Conservation (phyloP, 164 flowering plant species). For the Echeveria elegans region DNA sequence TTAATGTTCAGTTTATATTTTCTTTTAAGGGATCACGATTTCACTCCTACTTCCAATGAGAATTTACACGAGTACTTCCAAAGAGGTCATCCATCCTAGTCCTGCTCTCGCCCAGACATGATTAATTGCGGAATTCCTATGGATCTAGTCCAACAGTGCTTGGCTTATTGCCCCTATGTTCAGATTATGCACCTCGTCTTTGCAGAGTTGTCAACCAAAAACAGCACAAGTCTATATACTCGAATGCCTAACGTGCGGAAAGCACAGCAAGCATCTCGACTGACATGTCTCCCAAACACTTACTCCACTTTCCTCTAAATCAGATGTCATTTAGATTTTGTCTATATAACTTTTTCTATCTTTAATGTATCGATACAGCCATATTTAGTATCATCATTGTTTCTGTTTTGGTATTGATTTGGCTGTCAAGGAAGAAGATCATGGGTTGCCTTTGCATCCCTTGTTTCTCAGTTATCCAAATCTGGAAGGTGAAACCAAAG, state of each 20-base stretch:
- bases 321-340: background rate
- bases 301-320: background rate
- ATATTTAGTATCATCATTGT: background rate
- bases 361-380: no score
- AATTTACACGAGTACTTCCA: no score
- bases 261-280: background rate
- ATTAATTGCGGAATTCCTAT: no score
- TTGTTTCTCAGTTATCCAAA: background rate
- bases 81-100: no score
- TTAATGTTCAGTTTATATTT: no score
- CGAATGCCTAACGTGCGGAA: constrained; percentile 1
- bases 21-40: no score
- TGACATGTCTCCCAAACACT: constrained; percentile 6
- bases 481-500: background rate
- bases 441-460: constrained; percentile 2
- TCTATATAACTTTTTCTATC: constrained; percentile 3
- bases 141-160: no score
- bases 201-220: constrained; percentile 3
- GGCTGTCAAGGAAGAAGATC: background rate
- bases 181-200: background rate
- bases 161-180: no score
- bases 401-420: background rate
- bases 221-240: background rate
- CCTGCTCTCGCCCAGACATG: no score
- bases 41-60: no score